Percentiles rank a stretch among this genome's conserved stretches.
Evolutionary conservation across 257 asterid genomes (phyloP).

Genomic region (Fraxinus quadrangulata): DNA sequence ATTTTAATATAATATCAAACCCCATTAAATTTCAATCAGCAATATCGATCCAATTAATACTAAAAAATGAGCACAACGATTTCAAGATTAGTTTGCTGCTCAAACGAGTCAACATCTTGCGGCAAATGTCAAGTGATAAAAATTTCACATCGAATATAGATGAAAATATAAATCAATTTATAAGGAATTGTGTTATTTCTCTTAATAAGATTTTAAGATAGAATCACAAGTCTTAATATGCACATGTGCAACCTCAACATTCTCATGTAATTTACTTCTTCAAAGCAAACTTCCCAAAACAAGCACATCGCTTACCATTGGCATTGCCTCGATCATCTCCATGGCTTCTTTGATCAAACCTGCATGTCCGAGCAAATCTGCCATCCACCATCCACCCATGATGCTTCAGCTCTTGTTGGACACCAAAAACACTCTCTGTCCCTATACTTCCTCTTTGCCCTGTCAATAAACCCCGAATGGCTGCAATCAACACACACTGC

Average conservation of each 20-base stretch:
- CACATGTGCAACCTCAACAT: constrained; percentile 63
- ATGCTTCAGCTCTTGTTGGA: constrained; percentile 70
- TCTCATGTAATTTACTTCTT: constrained; percentile 76
- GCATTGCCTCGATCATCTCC: constrained; percentile 70
- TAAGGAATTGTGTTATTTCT: too few species aligned
- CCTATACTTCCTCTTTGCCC: constrained; percentile 54
- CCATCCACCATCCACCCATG: constrained; percentile 94
- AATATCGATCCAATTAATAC: too few species aligned
- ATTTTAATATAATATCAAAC: too few species aligned
- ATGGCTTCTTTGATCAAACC: constrained; percentile 70
- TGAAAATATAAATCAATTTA: too few species aligned
- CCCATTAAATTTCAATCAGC: too few species aligned
- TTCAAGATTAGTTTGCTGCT: too few species aligned
- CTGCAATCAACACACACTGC: constrained; percentile 77
- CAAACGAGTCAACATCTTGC: too few species aligned
- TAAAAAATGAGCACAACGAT: too few species aligned
- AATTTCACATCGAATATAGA: too few species aligned
- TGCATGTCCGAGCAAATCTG: constrained; percentile 77
- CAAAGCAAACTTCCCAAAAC: constrained; percentile 94
- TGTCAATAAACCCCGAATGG: constrained; percentile 66
- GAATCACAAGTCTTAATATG: too few species aligned
- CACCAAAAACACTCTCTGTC: constrained; percentile 58
- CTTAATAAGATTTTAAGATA: too few species aligned
- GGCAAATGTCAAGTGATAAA: too few species aligned
- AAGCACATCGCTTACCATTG: constrained; percentile 69